Percentiles rank a stretch among this genome's conserved stretches.
phyloP scores from a whole-genome alignment of 352 stramenopile species.

The Phytopythium delawarense region DNA sequence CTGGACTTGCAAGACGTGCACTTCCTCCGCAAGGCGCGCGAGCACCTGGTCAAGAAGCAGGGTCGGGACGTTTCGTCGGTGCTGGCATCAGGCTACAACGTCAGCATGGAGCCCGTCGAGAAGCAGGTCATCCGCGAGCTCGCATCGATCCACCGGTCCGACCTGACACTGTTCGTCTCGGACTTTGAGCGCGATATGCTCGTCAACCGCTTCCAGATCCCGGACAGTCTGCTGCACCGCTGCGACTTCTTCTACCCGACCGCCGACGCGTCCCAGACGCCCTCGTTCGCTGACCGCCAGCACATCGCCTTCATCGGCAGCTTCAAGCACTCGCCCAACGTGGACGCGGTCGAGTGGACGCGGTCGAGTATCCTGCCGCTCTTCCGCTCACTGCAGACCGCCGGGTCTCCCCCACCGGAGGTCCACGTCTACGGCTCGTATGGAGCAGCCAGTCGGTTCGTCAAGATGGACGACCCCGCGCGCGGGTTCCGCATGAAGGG shows the following conservation, averaged over 20 bases:
- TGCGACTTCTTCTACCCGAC: conserved; percentile 73
- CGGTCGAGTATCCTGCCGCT: conserved; percentile 62
- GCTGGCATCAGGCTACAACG: conserved; percentile 1
- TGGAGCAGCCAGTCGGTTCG: conserved; percentile 39
- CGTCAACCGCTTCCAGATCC: conserved; percentile 56
- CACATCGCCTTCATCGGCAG: conserved; percentile 89
- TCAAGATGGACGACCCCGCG: conserved; percentile 42
- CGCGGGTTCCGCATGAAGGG: conserved; percentile 75
- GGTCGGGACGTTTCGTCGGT: conserved; percentile 27
- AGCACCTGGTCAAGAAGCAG: conserved; percentile 72
- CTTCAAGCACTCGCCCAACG: conserved; percentile 91
- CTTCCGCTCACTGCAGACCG: conserved; percentile 36
- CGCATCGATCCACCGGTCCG: conserved; percentile 68
- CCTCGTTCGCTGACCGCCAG: conserved; percentile 26
- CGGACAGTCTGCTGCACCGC: conserved; percentile 31
- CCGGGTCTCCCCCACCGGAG: conserved; percentile 12
- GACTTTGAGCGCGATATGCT: conserved; percentile 60
- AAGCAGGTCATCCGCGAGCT: conserved; percentile 73
- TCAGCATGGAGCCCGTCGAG: conserved; percentile 42
- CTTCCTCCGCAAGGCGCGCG: conserved; percentile 80
- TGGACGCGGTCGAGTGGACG: conserved; percentile 85
- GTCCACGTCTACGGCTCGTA: conserved; percentile 90
- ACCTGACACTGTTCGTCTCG: conserved; percentile 75
- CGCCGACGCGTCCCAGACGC: conserved; percentile 14
- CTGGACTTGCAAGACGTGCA: conserved; percentile 94